phyloP scores from a whole-genome alignment of 805 yeast species.

The Metschnikowia bowlesiae region DNA sequence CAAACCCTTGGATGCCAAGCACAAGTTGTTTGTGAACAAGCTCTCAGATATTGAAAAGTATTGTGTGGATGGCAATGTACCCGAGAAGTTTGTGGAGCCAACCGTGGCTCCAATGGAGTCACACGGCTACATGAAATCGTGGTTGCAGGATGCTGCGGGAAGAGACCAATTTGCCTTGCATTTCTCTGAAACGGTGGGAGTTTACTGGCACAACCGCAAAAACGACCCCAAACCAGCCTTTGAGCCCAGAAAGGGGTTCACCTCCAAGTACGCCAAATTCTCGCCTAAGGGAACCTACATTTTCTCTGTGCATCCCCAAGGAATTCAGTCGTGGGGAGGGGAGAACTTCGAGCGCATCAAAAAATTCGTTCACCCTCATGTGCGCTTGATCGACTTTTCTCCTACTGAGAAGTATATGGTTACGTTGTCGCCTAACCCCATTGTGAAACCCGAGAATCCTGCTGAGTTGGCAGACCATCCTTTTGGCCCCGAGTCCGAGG shows the following conservation, averaged over 20 bases:
- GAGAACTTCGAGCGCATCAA: conserved; percentile 64
- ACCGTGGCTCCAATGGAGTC: conserved; percentile 64
- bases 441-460: conserved; percentile 56
- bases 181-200: conserved; percentile 72
- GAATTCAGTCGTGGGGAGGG: conserved; percentile 97
- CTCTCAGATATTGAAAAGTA: conserved; percentile 78
- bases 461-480: conserved; percentile 70
- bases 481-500: conserved; percentile 81
- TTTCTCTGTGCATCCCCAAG: conserved; percentile 87
- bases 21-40: conserved; percentile 79
- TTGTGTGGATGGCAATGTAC: conserved; percentile 59
- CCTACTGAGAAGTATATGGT: conserved; percentile 89
- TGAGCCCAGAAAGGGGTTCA: conserved; percentile 80
- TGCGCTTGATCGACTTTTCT: conserved; percentile 83
- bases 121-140: conserved; percentile 77
- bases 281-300: conserved; percentile 91
- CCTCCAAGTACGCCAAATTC: conserved; percentile 81
- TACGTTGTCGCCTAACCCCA: conserved; percentile 84
- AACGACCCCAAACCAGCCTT: conserved; percentile 70
- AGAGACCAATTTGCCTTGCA: conserved; percentile 89
- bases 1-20: conserved; percentile 90
- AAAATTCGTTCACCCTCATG: conserved; percentile 84
- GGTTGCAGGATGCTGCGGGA: conserved; percentile 85
- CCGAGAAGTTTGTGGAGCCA: conserved; percentile 67
- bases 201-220: conserved; percentile 79